phyloP scores from a whole-genome alignment of 208 protist genomes.

The Acanthamoeba healyi region DNA sequence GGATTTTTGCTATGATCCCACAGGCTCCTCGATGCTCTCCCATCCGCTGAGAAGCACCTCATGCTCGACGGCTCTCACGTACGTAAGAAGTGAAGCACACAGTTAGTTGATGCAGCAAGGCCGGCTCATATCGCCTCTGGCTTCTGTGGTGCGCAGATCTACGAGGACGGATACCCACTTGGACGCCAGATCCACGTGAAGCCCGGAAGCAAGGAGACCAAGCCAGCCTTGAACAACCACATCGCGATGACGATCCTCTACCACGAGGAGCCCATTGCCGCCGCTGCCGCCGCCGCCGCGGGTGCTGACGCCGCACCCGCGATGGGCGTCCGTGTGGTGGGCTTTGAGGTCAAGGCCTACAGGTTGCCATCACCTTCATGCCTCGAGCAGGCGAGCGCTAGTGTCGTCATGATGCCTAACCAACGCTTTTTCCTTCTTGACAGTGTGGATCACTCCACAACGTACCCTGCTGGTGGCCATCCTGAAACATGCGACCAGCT shows the following conservation, averaged over 20 bases:
- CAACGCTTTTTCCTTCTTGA: not conserved
- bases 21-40: conserved; percentile 87
- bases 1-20: not conserved
- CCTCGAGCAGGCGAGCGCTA: not conserved
- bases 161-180: conserved; percentile 12
- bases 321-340: conserved; percentile 84
- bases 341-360: conserved; percentile 89
- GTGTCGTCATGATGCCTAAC: no score
- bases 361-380: conserved; percentile 39
- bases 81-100: no score
- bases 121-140: no score
- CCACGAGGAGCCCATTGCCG: conserved; percentile 70
- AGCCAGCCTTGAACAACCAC: conserved; percentile 88
- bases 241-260: conserved; percentile 84
- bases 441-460: not conserved
- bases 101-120: no score
- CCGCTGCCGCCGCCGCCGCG: not conserved
- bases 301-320: not conserved
- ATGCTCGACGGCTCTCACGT: conserved; percentile 15
- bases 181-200: not conserved
- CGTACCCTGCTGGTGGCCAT: not conserved
- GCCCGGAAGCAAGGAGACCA: not conserved
- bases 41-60: conserved; percentile 71
- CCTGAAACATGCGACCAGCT: not conserved
- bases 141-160: not conserved